Evolutionary conservation across 768 basidiomycete species (phyloP), one percentile per base, ranked within the genome.

Genomic region (Russula vinacea): DNA sequence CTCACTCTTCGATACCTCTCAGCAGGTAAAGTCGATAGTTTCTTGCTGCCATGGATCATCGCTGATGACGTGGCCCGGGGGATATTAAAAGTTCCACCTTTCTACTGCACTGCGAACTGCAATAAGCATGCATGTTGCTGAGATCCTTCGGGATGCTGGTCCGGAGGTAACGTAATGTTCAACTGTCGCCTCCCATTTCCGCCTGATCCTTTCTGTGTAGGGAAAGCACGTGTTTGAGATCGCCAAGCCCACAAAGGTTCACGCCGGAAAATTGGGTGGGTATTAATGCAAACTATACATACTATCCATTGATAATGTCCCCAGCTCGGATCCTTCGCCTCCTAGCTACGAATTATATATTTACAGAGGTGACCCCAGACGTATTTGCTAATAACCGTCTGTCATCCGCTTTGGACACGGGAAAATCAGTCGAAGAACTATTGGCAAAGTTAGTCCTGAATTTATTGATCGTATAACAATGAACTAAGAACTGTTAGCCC

Each of bases 141-240:
- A 69, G 39, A 69, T 69, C 56, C 56, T 69, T 35, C 57, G 60
- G 3, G 62, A 67, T n/a, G 66, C 66, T n/a, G 68, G 68, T 8
- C 44, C 58, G 1, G 17, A 60, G 47, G 66, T 67, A 56, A 44
- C 11, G 29, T 45, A 7, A 0, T 35, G 17, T 2, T 16, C 9
- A 24, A 19, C n/a, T 19, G 5, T 5, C 7, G 5, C 4, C 22
- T 42, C 17, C 2, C 5, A 8, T 10, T 9, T 13, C 2, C 6
- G 17, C 1, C 33, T 3, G 13, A 42, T n/a, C 19, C 22, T 44
- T 22, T 40, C 32, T 5, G 14, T 58, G 13, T 61, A 76, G 76
- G 78, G 78, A 29, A 29, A 29, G 29, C 29, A 29, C 29, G 29
- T 29, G 29, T 29, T 29, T 2, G 29, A 29, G 5, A 29, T 29